A percentile compares a stretch with the other conserved stretches of the same genome.
Conservation (phyloP, 495 filamentous ascomycete genomes). For the Penicillium chermesinum region DNA sequence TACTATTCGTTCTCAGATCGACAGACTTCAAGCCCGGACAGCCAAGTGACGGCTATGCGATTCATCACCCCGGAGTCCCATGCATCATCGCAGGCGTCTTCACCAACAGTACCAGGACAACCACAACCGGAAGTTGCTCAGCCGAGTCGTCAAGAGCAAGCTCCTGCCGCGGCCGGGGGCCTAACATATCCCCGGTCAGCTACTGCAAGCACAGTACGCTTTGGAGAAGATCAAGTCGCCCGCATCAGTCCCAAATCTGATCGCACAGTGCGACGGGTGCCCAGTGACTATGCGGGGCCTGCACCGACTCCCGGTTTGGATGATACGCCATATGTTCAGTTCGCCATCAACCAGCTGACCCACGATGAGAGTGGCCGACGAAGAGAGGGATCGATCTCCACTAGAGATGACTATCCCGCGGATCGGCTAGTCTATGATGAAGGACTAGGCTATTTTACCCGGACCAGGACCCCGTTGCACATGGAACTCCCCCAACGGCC, state of each 20-base stretch:
- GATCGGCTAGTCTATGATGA: constrained; percentile 51
- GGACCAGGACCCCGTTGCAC: constrained; percentile 24
- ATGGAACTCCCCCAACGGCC: constrained; percentile 14
- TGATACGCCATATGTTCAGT: constrained; percentile 65
- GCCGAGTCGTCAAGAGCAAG: constrained; percentile 17
- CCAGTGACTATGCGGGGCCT: constrained; percentile 33
- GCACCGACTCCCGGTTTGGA: constrained; percentile 60
- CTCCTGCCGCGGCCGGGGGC: constrained; percentile 6
- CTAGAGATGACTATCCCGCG: constrained; percentile 36
- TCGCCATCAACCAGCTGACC: constrained; percentile 69
- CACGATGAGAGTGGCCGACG: constrained; percentile 52
- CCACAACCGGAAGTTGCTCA: constrained; percentile 20
- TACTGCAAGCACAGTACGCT: constrained; percentile 29
- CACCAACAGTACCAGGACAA: constrained; percentile 24
- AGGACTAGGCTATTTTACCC: constrained; percentile 43
- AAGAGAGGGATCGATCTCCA: constrained; percentile 30
- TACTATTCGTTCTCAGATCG: constrained; percentile 60
- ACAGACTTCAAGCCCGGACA: constrained; percentile 41
- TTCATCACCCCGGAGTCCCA: constrained; percentile 49
- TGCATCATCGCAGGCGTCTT: constrained; percentile 28
- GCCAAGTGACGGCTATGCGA: constrained; percentile 42
- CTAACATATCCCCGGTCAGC: constrained; percentile 24
- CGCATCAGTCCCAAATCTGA: constrained; percentile 27
- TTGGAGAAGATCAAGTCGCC: constrained; percentile 30
- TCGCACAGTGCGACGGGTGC: constrained; percentile 23